A percentile compares a stretch with the other conserved stretches of the same genome.
phyloP scores from a whole-genome alignment of 2,329 filamentous ascomycete genomes.

The Dactylellina haptotyla region DNA sequence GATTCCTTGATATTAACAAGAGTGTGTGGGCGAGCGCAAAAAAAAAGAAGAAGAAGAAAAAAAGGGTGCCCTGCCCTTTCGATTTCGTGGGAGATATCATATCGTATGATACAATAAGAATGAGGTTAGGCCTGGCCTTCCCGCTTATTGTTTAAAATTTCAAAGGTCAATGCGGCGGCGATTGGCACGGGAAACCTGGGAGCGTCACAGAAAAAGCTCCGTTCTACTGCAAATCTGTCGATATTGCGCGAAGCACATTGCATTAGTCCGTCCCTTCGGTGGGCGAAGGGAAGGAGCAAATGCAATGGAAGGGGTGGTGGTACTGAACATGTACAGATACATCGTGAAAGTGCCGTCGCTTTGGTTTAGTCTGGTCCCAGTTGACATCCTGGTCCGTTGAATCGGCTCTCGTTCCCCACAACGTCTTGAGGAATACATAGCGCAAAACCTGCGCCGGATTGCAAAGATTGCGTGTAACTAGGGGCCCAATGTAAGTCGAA shows the following conservation, averaged over 20 bases:
- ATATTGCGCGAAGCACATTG: conserved; percentile 44
- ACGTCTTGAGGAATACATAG: too few species aligned
- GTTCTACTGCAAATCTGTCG: conserved; percentile 14
- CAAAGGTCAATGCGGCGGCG: conserved; percentile 51
- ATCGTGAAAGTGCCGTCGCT: conserved; percentile 4
- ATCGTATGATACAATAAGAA: conserved; percentile 42
- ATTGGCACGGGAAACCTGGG: conserved; percentile 15
- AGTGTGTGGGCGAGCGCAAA: conserved; percentile 5
- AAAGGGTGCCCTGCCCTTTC: conserved; percentile 2
- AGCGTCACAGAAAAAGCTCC: conserved; percentile 30
- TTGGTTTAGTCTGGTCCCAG: not conserved
- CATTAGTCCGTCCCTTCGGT: conserved; percentile 20
- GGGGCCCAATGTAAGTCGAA: too few species aligned
- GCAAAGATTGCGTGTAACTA: too few species aligned
- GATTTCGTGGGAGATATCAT: not conserved
- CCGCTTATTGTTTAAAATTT: conserved; percentile 28
- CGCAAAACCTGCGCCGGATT: too few species aligned
- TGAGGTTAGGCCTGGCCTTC: not conserved
- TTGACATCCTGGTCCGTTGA: too few species aligned
- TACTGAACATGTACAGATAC: conserved; percentile 33
- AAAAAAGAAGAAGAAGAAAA: conserved; percentile 10
- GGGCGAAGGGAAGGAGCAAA: too few species aligned
- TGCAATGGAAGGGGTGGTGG: too few species aligned
- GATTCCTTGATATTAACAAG: conserved; percentile 18
- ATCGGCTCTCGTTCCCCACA: conserved; percentile 50